A percentile compares a stretch with the other conserved stretches of the same genome.
These are phyloP conservation scores for Puccinia triticina DNA, from an alignment of 1,284 basidiomycete genomes.

Conservation along the genomic window DNA sequence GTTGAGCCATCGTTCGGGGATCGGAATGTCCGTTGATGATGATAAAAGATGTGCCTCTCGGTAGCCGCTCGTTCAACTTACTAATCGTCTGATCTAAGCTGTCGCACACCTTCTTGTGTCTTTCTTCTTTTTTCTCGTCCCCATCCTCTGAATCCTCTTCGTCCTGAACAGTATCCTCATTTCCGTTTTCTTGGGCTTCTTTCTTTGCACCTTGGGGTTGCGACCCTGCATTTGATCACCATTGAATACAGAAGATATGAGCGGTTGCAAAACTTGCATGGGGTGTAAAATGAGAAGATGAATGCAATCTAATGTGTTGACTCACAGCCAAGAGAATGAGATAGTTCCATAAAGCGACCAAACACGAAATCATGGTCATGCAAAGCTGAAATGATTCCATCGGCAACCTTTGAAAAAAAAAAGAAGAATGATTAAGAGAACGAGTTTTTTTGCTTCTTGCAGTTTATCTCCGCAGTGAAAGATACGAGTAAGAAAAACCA, in stretches of 20 bases:
- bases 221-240: conserved; percentile 56
- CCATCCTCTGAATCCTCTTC: not conserved
- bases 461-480: no score
- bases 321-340: conserved; percentile 76
- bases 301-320: conserved; percentile 53
- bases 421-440: not conserved
- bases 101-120: not conserved
- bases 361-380: conserved; percentile 76
- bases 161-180: not conserved
- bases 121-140: not conserved
- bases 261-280: not conserved
- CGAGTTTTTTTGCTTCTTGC: not conserved
- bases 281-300: conserved; percentile 35
- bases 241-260: conserved; percentile 51
- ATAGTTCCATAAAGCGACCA: conserved; percentile 76
- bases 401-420: conserved; percentile 63
- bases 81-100: conserved; percentile 7
- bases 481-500: no score
- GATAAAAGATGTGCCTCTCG: conserved; percentile 71
- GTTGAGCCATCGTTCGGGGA: conserved; percentile 64
- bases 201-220: conserved; percentile 19
- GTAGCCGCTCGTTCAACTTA: conserved; percentile 28
- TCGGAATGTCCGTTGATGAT: conserved; percentile 84
- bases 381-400: conserved; percentile 68
- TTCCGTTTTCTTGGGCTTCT: not conserved